phyloP scores from a whole-genome alignment of 208 protist species.

The Leishmania lainsoni region DNA sequence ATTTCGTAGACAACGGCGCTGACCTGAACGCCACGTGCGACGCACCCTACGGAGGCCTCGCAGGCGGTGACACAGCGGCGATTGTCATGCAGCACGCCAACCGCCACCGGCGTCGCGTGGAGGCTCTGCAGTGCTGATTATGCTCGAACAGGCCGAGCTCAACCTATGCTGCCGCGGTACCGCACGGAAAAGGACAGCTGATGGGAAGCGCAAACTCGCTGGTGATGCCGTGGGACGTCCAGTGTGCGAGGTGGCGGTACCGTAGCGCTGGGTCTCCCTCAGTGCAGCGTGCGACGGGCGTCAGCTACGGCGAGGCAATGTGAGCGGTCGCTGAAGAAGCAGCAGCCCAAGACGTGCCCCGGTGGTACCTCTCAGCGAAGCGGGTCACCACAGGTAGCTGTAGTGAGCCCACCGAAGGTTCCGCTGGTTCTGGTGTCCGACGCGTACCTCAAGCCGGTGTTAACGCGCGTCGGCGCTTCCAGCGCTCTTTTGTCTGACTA shows the following conservation, averaged over 20 bases:
- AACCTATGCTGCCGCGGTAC: neutral
- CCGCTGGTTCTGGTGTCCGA: conserved; percentile 14
- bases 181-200: neutral
- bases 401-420: neutral
- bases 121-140: conserved; percentile 39
- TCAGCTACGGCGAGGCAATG: neutral
- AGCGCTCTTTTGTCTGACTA: neutral
- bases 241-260: conserved; percentile 2
- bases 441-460: conserved; percentile 25
- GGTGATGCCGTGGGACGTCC: neutral
- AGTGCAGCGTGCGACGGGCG: neutral
- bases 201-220: conserved; percentile 3
- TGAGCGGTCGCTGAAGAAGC: neutral
- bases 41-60: neutral
- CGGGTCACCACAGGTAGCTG: neutral
- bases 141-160: conserved; percentile 24
- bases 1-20: conserved; percentile 1
- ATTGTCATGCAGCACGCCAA: conserved; percentile 53
- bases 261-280: conserved; percentile 5
- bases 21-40: neutral
- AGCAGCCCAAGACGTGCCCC: neutral
- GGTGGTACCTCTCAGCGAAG: neutral
- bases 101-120: conserved; percentile 41
- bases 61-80: conserved; percentile 12
- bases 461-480: conserved; percentile 5